A percentile compares a stretch with the other conserved stretches of the same genome.
Evolutionary conservation across 73 alveolate species (phyloP).

Genomic region (Paramecium bursaria): DNA sequence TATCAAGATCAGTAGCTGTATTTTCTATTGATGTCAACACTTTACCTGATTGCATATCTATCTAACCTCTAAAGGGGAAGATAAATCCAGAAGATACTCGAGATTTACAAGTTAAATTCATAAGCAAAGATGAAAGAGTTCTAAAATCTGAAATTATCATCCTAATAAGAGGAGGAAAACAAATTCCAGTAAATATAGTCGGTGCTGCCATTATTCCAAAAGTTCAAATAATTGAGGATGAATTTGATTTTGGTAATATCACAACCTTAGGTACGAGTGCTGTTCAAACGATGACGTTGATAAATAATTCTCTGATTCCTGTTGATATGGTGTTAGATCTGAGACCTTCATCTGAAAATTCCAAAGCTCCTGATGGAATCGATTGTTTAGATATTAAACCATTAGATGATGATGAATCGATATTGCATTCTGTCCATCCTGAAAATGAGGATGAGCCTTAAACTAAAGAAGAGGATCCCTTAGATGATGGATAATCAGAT

Average conservation of each 20-base stretch:
- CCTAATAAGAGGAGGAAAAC: slow-evolving; percentile 96
- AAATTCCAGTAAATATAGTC: slow-evolving; percentile 83
- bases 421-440: slow-evolving; percentile 66
- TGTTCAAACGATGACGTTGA: slow-evolving; percentile 87
- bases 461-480: slow-evolving; percentile 62
- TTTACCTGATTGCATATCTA: slow-evolving; percentile 77
- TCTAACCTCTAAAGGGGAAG: slow-evolving; percentile 81
- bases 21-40: slow-evolving; percentile 74
- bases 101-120: slow-evolving; percentile 85
- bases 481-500: slow-evolving; percentile 60
- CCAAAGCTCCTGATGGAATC: slow-evolving; percentile 74
- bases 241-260: slow-evolving; percentile 96
- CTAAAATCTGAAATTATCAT: slow-evolving; percentile 90
- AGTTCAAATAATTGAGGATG: slow-evolving; percentile 90
- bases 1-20: slow-evolving; percentile 81
- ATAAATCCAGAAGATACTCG: slow-evolving; percentile 83
- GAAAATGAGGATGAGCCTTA: slow-evolving; percentile 67
- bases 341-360: slow-evolving; percentile 67
- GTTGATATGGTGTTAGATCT: slow-evolving; percentile 81
- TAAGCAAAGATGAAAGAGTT: slow-evolving; percentile 87
- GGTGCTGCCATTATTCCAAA: slow-evolving; percentile 96
- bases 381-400: slow-evolving; percentile 63
- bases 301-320: slow-evolving; percentile 81
- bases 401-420: slow-evolving; percentile 69
- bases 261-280: slow-evolving; percentile 86